A percentile compares a stretch with the other conserved stretches of the same genome.
Conservation (phyloP, 306 rosid species). For the Crataegus laevigata region DNA sequence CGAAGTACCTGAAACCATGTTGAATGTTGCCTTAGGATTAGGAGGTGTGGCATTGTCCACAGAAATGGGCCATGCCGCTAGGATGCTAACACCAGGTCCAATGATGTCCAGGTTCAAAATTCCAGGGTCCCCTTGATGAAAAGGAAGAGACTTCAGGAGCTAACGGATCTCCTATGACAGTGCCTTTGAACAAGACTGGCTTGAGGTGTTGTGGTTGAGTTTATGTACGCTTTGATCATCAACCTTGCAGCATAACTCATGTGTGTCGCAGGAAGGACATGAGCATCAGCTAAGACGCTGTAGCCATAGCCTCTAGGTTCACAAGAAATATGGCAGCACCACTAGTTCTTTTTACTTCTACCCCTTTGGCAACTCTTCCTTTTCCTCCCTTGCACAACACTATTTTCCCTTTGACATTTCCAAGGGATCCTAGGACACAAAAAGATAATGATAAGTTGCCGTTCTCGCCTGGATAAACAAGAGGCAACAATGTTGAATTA, state of each 20-base stretch:
- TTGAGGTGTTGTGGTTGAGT: slow-evolving; percentile 24
- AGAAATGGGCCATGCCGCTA: slow-evolving; percentile 41
- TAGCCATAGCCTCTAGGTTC: slow-evolving; percentile 11
- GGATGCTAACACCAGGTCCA: slow-evolving; percentile 49
- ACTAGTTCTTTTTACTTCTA: slow-evolving; percentile 31
- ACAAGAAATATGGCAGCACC: slow-evolving; percentile 46
- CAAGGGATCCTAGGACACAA: slow-evolving; percentile 27
- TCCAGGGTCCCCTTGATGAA: slow-evolving; percentile 55
- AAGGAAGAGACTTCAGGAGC: slow-evolving; percentile 34
- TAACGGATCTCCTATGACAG: slow-evolving; percentile 30
- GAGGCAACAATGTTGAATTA: slow-evolving; percentile 15
- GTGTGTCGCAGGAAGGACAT: slow-evolving; percentile 40
- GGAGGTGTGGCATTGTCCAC: background rate
- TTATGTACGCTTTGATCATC: slow-evolving; percentile 33
- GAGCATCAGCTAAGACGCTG: slow-evolving; percentile 11
- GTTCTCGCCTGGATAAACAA: slow-evolving; percentile 34
- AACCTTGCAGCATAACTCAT: slow-evolving; percentile 28
- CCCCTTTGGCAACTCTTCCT: background rate
- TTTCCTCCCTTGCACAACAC: slow-evolving; percentile 44
- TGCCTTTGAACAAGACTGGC: slow-evolving; percentile 46
- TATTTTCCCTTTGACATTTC: slow-evolving; percentile 27
- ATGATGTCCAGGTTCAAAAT: slow-evolving; percentile 52
- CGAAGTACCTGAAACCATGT: slow-evolving; percentile 35
- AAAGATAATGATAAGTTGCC: slow-evolving; percentile 1
- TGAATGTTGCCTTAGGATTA: background rate